Conservation (phyloP, 805 yeast genomes). For the Jamesozyma jinghongensis region DNA sequence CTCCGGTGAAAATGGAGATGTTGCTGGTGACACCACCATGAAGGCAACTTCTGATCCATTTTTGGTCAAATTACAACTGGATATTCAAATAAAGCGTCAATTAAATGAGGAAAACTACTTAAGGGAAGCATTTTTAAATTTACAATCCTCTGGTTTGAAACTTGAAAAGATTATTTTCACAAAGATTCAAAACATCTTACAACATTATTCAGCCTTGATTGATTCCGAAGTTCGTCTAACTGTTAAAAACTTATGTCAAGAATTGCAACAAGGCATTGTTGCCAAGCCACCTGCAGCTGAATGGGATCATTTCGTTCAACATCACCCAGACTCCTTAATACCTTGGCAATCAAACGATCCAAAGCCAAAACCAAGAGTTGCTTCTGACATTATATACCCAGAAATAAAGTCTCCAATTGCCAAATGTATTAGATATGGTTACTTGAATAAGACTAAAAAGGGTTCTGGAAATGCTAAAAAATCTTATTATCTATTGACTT, state of each 20-base stretch:
- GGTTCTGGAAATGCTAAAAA: slow-evolving; percentile 9
- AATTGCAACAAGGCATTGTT: slow-evolving; percentile 36
- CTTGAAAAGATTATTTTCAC: slow-evolving; percentile 52
- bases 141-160: slow-evolving; percentile 55
- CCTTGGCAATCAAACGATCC: slow-evolving; percentile 31
- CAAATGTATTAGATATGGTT: slow-evolving; percentile 49
- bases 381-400: slow-evolving; percentile 42
- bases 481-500: slow-evolving; percentile 56
- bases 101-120: slow-evolving; percentile 50
- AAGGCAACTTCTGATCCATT: slow-evolving; percentile 46
- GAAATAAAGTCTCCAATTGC: slow-evolving; percentile 41
- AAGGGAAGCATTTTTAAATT: slow-evolving; percentile 52
- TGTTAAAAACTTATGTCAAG: slow-evolving; percentile 40
- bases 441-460: slow-evolving; percentile 31
- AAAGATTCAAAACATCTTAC: slow-evolving; percentile 49
- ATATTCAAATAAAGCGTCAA: slow-evolving; percentile 54
- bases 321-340: slow-evolving; percentile 33
- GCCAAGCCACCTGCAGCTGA: slow-evolving; percentile 48
- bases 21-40: slow-evolving; percentile 18
- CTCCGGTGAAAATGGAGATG: slow-evolving; percentile 1
- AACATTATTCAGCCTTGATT: slow-evolving; percentile 40
- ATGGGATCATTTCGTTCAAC: slow-evolving; percentile 57
- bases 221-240: slow-evolving; percentile 44
- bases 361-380: slow-evolving; percentile 34
- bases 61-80: slow-evolving; percentile 46